Conservation (phyloP, 2,329 filamentous ascomycete species). For the Neophaeococcomyces mojaviensis region DNA sequence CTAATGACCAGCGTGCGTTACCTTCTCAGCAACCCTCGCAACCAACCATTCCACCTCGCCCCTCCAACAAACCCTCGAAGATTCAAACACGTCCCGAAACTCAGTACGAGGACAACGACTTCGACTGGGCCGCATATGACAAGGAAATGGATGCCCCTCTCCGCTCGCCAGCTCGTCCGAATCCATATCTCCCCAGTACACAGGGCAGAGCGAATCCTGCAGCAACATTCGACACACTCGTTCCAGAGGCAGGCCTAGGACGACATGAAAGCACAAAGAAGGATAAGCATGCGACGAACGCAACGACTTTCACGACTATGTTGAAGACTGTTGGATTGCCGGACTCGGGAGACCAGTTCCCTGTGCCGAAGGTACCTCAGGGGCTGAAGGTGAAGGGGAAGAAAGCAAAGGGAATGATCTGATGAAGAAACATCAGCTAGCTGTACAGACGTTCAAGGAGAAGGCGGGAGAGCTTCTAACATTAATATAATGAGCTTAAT, state of each 20-base stretch:
- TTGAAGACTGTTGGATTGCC: slow-evolving; percentile 21
- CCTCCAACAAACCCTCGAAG: not conserved
- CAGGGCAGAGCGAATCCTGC: slow-evolving; percentile 5
- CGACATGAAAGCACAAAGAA: slow-evolving; percentile 7
- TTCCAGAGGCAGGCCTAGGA: slow-evolving; percentile 2
- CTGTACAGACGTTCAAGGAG: too few species aligned
- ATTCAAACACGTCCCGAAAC: slow-evolving; percentile 1
- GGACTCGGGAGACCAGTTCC: slow-evolving; percentile 14
- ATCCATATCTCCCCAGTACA: too few species aligned
- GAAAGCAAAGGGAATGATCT: slow-evolving; percentile 6
- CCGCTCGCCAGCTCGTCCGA: too few species aligned
- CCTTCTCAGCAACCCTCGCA: slow-evolving; percentile 1
- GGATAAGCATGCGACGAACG: slow-evolving; percentile 14
- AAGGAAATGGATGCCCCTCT: too few species aligned
- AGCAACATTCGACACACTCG: slow-evolving; percentile 6
- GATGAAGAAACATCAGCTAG: not conserved
- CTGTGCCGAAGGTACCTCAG: not conserved
- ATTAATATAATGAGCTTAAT: too few species aligned
- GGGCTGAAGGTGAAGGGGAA: slow-evolving; percentile 6
- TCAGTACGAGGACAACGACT: not conserved
- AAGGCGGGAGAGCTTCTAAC: too few species aligned
- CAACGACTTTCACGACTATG: slow-evolving; percentile 22
- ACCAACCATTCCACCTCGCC: slow-evolving; percentile 1
- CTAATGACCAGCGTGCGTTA: not conserved
- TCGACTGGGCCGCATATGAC: too few species aligned